Percentiles rank a stretch among this genome's conserved stretches.
Conservation (phyloP, 2,329 filamentous ascomycete genomes). For the Plenodomus lindquistii region DNA sequence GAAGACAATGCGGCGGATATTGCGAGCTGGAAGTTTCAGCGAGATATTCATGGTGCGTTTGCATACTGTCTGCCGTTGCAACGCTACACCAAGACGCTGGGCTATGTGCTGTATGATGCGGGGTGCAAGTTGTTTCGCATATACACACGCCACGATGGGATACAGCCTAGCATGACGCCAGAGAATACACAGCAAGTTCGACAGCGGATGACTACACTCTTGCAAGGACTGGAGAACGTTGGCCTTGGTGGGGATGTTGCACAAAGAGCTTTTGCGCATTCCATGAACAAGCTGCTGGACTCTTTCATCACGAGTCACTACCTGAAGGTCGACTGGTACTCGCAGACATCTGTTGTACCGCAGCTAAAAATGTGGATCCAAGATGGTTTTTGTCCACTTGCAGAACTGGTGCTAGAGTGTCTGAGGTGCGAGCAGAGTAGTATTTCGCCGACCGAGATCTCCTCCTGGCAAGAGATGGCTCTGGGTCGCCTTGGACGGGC, state of each 20-base stretch:
- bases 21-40: constrained; percentile 55
- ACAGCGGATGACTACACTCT: constrained; percentile 58
- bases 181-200: constrained; percentile 44
- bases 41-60: constrained; percentile 67
- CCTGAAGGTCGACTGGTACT: constrained; percentile 62
- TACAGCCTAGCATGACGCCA: constrained; percentile 18
- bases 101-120: constrained; percentile 58
- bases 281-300: constrained; percentile 69
- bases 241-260: constrained; percentile 71
- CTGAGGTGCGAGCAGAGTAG: constrained; percentile 33
- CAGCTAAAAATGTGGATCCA: constrained; percentile 70
- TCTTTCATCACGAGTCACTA: constrained; percentile 66
- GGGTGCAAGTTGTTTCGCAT: constrained; percentile 53
- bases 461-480: constrained; percentile 72
- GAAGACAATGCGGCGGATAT: constrained; percentile 21
- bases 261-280: constrained; percentile 71
- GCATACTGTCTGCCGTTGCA: constrained; percentile 62
- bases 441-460: constrained; percentile 52
- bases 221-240: constrained; percentile 64
- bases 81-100: constrained; percentile 59
- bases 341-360: constrained; percentile 59
- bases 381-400: constrained; percentile 66
- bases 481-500: constrained; percentile 69
- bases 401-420: constrained; percentile 62
- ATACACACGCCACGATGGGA: constrained; percentile 31